Evolutionary conservation across 306 rosid species (phyloP).

Genomic region (Clitoria ternatea): DNA sequence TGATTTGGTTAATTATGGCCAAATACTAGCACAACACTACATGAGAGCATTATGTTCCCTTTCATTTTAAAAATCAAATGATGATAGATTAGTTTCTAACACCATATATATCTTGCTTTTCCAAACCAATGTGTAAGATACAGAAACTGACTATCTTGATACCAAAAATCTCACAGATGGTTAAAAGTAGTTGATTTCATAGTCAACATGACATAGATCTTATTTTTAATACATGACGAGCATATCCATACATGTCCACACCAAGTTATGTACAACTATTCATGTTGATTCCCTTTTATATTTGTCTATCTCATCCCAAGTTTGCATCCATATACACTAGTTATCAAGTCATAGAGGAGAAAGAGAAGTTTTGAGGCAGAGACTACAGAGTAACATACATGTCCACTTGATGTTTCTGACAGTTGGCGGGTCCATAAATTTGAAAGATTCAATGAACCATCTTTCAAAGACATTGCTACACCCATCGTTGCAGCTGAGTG

Average conservation of each 20-base stretch:
- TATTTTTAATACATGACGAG: neutral
- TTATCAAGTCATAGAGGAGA: constrained; percentile 11
- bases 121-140: neutral
- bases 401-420: constrained; percentile 75
- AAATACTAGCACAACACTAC: neutral
- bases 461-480: constrained; percentile 69
- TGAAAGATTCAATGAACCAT: constrained; percentile 86
- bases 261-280: neutral
- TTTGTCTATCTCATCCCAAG: constrained; percentile 13
- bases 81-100: neutral
- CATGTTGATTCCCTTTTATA: neutral
- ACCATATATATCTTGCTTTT: neutral
- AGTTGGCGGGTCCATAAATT: constrained; percentile 92
- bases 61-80: constrained; percentile 12
- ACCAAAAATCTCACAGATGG: neutral
- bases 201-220: neutral
- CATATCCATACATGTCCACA: neutral
- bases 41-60: neutral
- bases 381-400: constrained; percentile 40
- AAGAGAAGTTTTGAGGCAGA: constrained; percentile 19
- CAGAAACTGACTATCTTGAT: neutral
- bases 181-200: neutral
- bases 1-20: neutral
- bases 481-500: constrained; percentile 90
- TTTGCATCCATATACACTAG: neutral